Evolutionary conservation across 768 basidiomycete genomes (phyloP), one percentile per base, ranked within the genome.

Genomic region (Phanerodontia chrysosporium): DNA sequence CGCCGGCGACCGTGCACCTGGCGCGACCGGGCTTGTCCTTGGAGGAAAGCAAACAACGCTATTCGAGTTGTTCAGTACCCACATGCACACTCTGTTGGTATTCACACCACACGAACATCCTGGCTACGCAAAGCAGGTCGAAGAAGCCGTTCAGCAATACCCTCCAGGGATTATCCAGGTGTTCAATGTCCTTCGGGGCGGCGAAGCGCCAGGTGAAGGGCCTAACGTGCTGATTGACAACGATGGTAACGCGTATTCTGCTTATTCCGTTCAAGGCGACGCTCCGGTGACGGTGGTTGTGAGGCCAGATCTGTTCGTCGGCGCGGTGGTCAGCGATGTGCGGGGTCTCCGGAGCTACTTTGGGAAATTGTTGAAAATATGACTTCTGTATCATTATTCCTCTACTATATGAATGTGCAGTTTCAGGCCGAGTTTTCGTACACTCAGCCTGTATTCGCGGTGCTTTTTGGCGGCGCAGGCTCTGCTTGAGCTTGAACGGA

Each of bases 1-100:
- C 21, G 60, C 60, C 8, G 60, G 55, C 29, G 60, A 61, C 27
- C 45, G 60, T 13, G 49, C 49, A 25, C 60, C 60, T 8, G 60
- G 55, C n/a, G 54, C 60, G 13, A 36, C 60, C 3, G 55, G 54
- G 14, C 46, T 60, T 22, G 21, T 51, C 12, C 35, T 30, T 7
- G 29, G 22, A 6, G 27, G 28, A 6, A 39, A 36, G 32, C 51
- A 44, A n/a, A 54, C 51, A 24, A 28, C 58, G 27, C 30, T 59
- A 2, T 59, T 59, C 44, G 29, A 46, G 13, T 16, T 59, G 7
- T 39, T 49, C 46, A 58, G 9, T 12, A n/a, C 45, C 36, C 24
- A 42, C 12, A 6, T 14, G 24, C 58, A 59, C 51, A 59, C 51
- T 6, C 7, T 54, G 24, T 30, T 59, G n/a, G 16, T 51, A 5